Evolutionary conservation across 2,329 filamentous ascomycete genomes (phyloP), one percentile per base, ranked within the genome.

Genomic region (Tolypocladium pustulatum): DNA sequence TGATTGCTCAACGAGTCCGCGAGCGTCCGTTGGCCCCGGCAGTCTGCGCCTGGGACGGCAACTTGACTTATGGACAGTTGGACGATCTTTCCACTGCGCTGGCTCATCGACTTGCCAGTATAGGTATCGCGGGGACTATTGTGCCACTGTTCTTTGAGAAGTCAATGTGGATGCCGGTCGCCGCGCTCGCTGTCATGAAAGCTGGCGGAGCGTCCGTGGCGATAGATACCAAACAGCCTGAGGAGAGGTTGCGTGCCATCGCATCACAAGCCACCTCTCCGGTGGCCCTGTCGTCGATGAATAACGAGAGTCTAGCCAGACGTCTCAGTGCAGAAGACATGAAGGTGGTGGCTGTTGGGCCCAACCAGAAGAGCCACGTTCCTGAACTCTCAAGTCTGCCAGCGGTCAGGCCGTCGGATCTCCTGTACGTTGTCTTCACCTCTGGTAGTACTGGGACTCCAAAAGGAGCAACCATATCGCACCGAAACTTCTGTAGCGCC

Each of bases 81-180:
- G 56, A 65, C 12, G 38, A 32, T 4, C 40, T 60, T 36, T 58
- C 61, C 0, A 59, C 58, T 6, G 46, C 25, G 0, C 7, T 64
- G 22, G 61, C 61, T 3, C 32, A 52, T 10, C 57, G 52, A 9
- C 58, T 65, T 20, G 53, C 61, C 5, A 22, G 17, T 1, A 32
- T 36, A 20, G 37, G 58, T 4, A 55, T 63, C 13, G 60, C 55
- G 17, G 60, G 68, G 36, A 60, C 51, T 6, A 53, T 63, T 2
- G 61, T 69, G 6, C 62, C 63, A 2, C 54, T 67, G n/a, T 65
- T 59, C 40, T 67, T 69, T 22, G 62, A 67, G 36, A 69, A 69
- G 57, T 65, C 65, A 4, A 59, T 60, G 25, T 67, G 65, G 65
- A 61, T 62, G 32, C 56, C 64, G 0, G 63, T 68, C 3, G 61